Percentiles rank a stretch among this genome's conserved stretches.
Conservation (phyloP, 208 protist species). For the Leishmania amazonensis region DNA sequence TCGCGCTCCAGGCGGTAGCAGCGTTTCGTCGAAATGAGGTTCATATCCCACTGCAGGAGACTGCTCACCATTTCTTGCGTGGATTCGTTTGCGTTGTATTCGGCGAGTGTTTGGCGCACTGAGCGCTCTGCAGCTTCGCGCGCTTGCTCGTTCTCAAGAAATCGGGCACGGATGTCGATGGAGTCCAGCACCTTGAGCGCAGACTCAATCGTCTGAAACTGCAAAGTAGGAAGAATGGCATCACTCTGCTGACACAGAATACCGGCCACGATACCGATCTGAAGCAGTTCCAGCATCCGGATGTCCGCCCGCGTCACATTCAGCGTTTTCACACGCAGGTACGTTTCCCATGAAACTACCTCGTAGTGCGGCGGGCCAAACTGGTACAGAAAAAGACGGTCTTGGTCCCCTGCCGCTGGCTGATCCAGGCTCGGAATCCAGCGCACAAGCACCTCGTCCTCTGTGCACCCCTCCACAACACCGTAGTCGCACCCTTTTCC, state of each 20-base stretch:
- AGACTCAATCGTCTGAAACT: conserved; percentile 81
- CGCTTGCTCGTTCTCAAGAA: conserved; percentile 15
- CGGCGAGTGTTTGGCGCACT: conserved; percentile 20
- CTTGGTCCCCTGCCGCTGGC: conserved; percentile 16
- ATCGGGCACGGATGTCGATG: conserved; percentile 31
- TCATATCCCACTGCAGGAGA: conserved; percentile 28
- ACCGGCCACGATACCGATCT: conserved; percentile 61
- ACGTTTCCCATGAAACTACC: conserved; percentile 64
- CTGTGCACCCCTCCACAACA: conserved; percentile 66
- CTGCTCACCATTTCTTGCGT: conserved; percentile 2
- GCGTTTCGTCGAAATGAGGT: conserved; percentile 28
- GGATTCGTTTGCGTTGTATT: conserved; percentile 9
- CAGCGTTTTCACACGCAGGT: conserved; percentile 52
- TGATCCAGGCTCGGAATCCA: conserved; percentile 72
- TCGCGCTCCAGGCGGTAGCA: conserved; percentile 55
- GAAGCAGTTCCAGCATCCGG: conserved; percentile 68
- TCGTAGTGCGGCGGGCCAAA: conserved; percentile 61
- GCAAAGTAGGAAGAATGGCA: conserved; percentile 59
- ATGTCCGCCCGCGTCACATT: conserved; percentile 34
- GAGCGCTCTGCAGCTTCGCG: conserved; percentile 16
- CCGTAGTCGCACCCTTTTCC: conserved; percentile 73
- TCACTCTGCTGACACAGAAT: conserved; percentile 79
- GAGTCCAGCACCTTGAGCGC: conserved; percentile 70
- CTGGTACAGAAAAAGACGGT: conserved; percentile 67
- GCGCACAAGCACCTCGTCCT: conserved; percentile 62